Evolutionary conservation across 208 protist genomes (phyloP).

Genomic region (Crithidia bombi): DNA sequence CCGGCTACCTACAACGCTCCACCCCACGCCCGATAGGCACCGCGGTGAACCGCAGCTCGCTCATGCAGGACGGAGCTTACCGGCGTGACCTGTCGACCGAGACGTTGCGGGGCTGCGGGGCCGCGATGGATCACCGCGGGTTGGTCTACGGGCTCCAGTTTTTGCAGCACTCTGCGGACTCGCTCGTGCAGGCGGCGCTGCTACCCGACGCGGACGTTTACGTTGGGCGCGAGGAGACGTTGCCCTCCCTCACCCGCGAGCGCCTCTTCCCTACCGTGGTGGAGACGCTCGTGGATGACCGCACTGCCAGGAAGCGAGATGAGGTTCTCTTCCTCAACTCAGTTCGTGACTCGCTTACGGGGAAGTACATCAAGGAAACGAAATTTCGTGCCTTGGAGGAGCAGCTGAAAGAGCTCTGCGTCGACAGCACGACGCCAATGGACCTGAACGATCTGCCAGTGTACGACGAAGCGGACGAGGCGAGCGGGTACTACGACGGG

Average conservation of each 20-base stretch:
- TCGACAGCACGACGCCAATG: slow-evolving; percentile 21
- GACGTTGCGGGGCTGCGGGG: slow-evolving; percentile 65
- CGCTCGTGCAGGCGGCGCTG: slow-evolving; percentile 64
- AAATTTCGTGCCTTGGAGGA: slow-evolving; percentile 19
- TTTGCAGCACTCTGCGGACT: slow-evolving; percentile 53
- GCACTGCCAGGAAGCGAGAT: slow-evolving; percentile 19
- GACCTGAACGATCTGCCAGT: slow-evolving; percentile 53
- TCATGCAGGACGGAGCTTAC: slow-evolving; percentile 22
- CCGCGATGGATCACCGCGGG: slow-evolving; percentile 70
- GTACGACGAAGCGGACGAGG: slow-evolving; percentile 44
- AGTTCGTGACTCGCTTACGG: slow-evolving; percentile 28
- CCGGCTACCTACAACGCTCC: slow-evolving; percentile 53
- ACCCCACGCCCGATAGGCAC: slow-evolving; percentile 32
- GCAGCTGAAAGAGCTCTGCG: slow-evolving; percentile 44
- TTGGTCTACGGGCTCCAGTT: slow-evolving; percentile 84
- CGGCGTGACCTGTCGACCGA: slow-evolving; percentile 75
- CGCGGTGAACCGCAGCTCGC: slow-evolving; percentile 19
- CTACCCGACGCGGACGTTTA: slow-evolving; percentile 41
- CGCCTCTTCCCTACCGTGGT: slow-evolving; percentile 68
- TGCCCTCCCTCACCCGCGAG: slow-evolving; percentile 34
- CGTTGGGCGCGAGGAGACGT: slow-evolving; percentile 39
- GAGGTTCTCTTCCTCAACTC: slow-evolving; percentile 42
- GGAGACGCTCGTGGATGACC: slow-evolving; percentile 41
- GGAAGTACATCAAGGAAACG: slow-evolving; percentile 36
- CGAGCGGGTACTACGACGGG: slow-evolving; percentile 46